Evolutionary conservation across 495 filamentous ascomycete species (phyloP).

Genomic region (Talaromyces borbonicus): DNA sequence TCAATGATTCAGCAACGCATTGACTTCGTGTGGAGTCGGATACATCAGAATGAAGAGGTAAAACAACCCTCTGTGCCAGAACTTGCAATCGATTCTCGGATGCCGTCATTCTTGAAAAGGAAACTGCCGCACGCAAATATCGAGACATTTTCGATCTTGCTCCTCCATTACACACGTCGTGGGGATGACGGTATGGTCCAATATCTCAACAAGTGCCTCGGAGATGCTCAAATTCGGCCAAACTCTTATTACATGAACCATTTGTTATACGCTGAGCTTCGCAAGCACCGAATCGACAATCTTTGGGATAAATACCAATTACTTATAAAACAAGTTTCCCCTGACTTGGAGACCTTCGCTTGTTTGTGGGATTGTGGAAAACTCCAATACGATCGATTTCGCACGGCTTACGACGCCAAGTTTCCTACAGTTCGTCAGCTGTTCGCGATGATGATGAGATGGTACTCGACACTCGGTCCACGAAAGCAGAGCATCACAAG

Average conservation of each 20-base stretch:
- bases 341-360: constrained; percentile 60
- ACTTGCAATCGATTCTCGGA: constrained; percentile 15
- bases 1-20: constrained; percentile 62
- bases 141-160: constrained; percentile 68
- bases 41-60: constrained; percentile 12
- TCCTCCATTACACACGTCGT: constrained; percentile 58
- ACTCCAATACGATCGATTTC: constrained; percentile 39
- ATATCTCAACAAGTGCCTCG: constrained; percentile 47
- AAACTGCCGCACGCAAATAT: constrained; percentile 50
- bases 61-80: constrained; percentile 8
- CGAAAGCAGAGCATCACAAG: constrained; percentile 15
- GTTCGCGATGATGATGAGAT: constrained; percentile 52
- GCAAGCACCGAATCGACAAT: constrained; percentile 37
- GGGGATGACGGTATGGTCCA: constrained; percentile 44
- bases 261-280: constrained; percentile 50
- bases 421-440: constrained; percentile 43
- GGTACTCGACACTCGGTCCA: constrained; percentile 29
- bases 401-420: constrained; percentile 21
- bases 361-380: constrained; percentile 54
- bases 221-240: constrained; percentile 48
- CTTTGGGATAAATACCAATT: constrained; percentile 47
- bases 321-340: constrained; percentile 38
- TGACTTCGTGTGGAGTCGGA: constrained; percentile 42
- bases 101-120: constrained; percentile 30
- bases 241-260: constrained; percentile 71